A percentile compares a stretch with the other conserved stretches of the same genome.
phyloP scores from a whole-genome alignment of 2,329 filamentous ascomycete genomes.

The Epichloe scottii region DNA sequence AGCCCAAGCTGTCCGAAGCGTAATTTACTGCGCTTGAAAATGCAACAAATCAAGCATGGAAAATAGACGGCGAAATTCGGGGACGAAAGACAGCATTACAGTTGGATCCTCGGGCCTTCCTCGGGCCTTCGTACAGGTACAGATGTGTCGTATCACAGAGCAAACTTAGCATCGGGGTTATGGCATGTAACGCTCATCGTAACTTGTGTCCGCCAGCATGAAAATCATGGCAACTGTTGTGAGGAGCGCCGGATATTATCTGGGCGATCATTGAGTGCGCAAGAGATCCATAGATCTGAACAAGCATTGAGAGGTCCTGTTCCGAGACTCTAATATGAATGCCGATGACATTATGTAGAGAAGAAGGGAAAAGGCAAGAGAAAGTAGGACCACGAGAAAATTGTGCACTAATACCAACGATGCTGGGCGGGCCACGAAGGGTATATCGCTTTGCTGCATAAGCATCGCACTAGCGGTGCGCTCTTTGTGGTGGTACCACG shows the following conservation, averaged over 20 bases:
- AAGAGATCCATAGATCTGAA: constrained; percentile 77
- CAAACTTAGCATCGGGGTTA: not conserved
- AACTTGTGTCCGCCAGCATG: constrained; percentile 29
- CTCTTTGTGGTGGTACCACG: not conserved
- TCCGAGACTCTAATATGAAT: constrained; percentile 99
- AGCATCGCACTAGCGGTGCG: constrained; percentile 9
- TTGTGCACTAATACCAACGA: constrained; percentile 6
- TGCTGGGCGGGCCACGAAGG: not conserved
- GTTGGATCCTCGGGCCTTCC: not conserved
- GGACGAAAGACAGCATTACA: not conserved
- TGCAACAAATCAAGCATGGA: constrained; percentile 55
- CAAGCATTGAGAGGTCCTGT: constrained; percentile 78
- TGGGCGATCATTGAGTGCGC: constrained; percentile 98
- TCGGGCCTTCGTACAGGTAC: not conserved
- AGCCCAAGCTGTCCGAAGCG: constrained; percentile 80
- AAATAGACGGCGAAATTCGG: constrained; percentile 3
- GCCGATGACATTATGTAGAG: constrained; percentile 65
- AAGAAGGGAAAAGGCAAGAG: constrained; percentile 20
- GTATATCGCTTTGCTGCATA: constrained; percentile 15
- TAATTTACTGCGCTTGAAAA: constrained; percentile 65
- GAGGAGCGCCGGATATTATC: constrained; percentile 64
- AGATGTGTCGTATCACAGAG: not conserved
- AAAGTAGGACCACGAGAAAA: constrained; percentile 11
- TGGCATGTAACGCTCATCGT: constrained; percentile 34
- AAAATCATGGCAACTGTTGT: constrained; percentile 53